Evolutionary conservation across 1,139 yeast genomes (phyloP).

Genomic region (Yamadazyma buinensis): DNA sequence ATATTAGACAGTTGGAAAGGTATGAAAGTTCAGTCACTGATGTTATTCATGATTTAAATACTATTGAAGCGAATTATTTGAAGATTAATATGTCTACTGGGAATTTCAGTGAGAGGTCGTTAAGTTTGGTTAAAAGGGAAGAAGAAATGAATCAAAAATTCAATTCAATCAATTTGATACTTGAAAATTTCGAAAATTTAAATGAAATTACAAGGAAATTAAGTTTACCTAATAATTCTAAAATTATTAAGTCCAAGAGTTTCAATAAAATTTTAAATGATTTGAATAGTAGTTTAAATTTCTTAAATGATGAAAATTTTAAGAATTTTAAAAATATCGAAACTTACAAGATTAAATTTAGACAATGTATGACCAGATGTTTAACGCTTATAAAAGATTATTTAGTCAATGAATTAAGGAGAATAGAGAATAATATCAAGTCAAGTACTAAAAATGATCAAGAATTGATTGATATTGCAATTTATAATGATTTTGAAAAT

Average conservation of each 20-base stretch:
- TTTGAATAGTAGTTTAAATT: constrained; percentile 51
- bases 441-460: constrained; percentile 18
- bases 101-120: constrained; percentile 61
- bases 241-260: constrained; percentile 37
- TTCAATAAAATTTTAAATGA: constrained; percentile 54
- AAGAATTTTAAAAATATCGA: constrained; percentile 64
- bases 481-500: constrained; percentile 53
- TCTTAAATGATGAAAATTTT: constrained; percentile 28
- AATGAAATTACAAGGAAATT: constrained; percentile 67
- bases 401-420: constrained; percentile 51
- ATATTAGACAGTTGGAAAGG: constrained; percentile 27
- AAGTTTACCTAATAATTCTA: constrained; percentile 48
- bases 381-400: constrained; percentile 72
- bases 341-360: constrained; percentile 64
- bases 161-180: constrained; percentile 47
- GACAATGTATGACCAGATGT: constrained; percentile 83
- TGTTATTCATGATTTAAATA: constrained; percentile 28
- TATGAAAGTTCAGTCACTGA: constrained; percentile 40
- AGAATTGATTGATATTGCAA: constrained; percentile 20
- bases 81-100: constrained; percentile 57
- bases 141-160: constrained; percentile 41
- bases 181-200: constrained; percentile 63
- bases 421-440: constrained; percentile 41
- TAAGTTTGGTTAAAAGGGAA: constrained; percentile 50
- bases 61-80: constrained; percentile 42